A percentile compares a stretch with the other conserved stretches of the same genome.
These are phyloP conservation scores for Termitomyces sp. DNA, from an alignment of 768 basidiomycete species.

Conservation along the genomic window DNA sequence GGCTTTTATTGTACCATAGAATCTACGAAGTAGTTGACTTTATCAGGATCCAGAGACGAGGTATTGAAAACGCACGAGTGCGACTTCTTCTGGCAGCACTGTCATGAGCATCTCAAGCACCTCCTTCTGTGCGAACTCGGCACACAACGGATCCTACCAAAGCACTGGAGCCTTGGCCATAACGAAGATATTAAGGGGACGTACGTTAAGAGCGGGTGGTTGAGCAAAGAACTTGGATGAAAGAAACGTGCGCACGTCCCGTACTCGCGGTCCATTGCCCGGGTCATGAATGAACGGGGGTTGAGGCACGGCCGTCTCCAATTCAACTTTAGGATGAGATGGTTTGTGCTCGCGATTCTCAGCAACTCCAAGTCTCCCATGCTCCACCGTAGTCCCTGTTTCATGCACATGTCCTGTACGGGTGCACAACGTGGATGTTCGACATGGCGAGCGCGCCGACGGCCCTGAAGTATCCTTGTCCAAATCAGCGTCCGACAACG, in stretches of 20 bases:
- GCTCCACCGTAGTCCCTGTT: background rate
- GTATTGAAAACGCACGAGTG: slow-evolving; percentile 43
- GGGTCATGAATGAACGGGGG: slow-evolving; percentile 71
- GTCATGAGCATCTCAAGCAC: slow-evolving; percentile 68
- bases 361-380: background rate
- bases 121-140: slow-evolving; percentile 74
- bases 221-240: slow-evolving; percentile 60
- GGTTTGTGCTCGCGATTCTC: background rate
- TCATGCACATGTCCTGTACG: background rate
- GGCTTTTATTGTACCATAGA: slow-evolving; percentile 84
- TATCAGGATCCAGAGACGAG: background rate
- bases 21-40: slow-evolving; percentile 38
- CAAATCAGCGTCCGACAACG: background rate
- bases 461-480: slow-evolving; percentile 10
- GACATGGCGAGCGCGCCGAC: background rate
- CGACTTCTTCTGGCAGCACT: slow-evolving; percentile 66
- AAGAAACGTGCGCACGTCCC: slow-evolving; percentile 62
- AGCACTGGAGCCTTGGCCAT: background rate
- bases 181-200: slow-evolving; percentile 2
- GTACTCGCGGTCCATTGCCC: slow-evolving; percentile 74
- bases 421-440: background rate
- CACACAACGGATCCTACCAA: slow-evolving; percentile 55
- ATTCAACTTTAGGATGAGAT: background rate
- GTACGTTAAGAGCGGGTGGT: slow-evolving; percentile 49
- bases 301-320: slow-evolving; percentile 20